Evolutionary conservation across 257 asterid genomes (phyloP), one percentile per base, ranked within the genome.

Genomic region (Fraxinus americana): DNA sequence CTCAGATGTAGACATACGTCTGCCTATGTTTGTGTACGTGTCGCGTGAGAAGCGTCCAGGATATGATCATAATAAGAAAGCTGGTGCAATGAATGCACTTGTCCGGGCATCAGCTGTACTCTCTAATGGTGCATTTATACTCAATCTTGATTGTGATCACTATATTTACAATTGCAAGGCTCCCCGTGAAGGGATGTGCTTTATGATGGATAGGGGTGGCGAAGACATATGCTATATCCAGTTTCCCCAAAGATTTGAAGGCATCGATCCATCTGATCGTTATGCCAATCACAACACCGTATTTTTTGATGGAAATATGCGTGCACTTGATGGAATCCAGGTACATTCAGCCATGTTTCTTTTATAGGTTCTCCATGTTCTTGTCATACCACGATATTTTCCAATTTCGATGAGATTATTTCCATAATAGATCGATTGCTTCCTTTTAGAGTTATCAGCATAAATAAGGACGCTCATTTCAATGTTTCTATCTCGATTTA

Each of bases 141-240:
- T 90, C 77, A 90, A 90, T 72, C 90, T 90, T 7, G 94, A 90
- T 38, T 90, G 94, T 17, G 94, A 90, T 74, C 94, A 90, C 78
- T 90, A 90, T 41, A 86, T 90, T 27, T 76, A 80, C 52, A 90
- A 90, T 84, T 85, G 87, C 66, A 81, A 65, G 2, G 94, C 94
- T 43, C 5, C 88, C 25, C 78, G 94, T 21, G 94, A 90, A 85
- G 94, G 94, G 52, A 90, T 90, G 91, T 90, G 94, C 59, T 88
- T 88, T 67, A 90, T 90, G 94, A 86, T 90, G 91, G 94, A 90
- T 25, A 80, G 92, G 29, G 94, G 94, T 0, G 94, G 94, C 17
- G 94, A 90, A 12, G 85, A 84, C 14, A 88, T 90, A 10, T 90
- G 94, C 67, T 90, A 90, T 66, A 85, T 90, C 54, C 94, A 90